A percentile compares a stretch with the other conserved stretches of the same genome.
Conservation (phyloP, 495 filamentous ascomycete genomes). For the Tricharina praecox region DNA sequence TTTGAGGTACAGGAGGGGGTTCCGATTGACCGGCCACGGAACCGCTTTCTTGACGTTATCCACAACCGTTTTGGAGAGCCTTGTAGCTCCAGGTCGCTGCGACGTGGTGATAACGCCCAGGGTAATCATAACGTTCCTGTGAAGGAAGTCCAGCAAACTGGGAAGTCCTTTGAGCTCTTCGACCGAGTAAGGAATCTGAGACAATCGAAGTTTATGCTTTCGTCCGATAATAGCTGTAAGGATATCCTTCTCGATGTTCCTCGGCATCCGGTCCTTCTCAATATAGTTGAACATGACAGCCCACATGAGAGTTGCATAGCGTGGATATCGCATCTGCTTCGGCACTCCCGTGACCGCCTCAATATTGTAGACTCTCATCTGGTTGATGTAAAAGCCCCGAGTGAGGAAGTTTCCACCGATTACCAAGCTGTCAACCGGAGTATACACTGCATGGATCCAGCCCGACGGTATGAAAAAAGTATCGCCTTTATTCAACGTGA, state of each 20-base stretch:
- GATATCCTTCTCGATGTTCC: slow-evolving; percentile 35
- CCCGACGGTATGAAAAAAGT: slow-evolving; percentile 67
- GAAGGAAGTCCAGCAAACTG: slow-evolving; percentile 45
- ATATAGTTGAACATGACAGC: slow-evolving; percentile 51
- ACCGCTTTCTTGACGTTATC: slow-evolving; percentile 47
- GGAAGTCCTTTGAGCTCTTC: slow-evolving; percentile 52
- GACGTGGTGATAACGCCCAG: slow-evolving; percentile 43
- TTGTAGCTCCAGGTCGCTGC: slow-evolving; percentile 37
- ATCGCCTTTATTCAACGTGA: slow-evolving; percentile 55
- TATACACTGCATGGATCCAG: slow-evolving; percentile 73
- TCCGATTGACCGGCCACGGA: slow-evolving; percentile 40
- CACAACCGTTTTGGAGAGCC: slow-evolving; percentile 20
- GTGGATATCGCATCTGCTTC: slow-evolving; percentile 52
- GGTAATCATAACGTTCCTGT: slow-evolving; percentile 52
- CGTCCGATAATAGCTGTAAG: slow-evolving; percentile 41
- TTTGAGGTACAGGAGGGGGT: slow-evolving; percentile 44
- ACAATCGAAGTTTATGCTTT: slow-evolving; percentile 43
- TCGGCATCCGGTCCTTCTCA: slow-evolving; percentile 47
- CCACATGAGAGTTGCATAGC: slow-evolving; percentile 63
- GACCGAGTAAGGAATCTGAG: slow-evolving; percentile 36
- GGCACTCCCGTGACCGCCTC: slow-evolving; percentile 58
- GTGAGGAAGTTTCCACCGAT: slow-evolving; percentile 67
- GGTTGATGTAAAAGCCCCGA: slow-evolving; percentile 50
- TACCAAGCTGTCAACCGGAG: slow-evolving; percentile 55
- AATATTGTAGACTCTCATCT: slow-evolving; percentile 52